Percentiles rank a stretch among this genome's conserved stretches.
phyloP scores from a whole-genome alignment of 2,329 filamentous ascomycete genomes.

The Monosporascus sp. region DNA sequence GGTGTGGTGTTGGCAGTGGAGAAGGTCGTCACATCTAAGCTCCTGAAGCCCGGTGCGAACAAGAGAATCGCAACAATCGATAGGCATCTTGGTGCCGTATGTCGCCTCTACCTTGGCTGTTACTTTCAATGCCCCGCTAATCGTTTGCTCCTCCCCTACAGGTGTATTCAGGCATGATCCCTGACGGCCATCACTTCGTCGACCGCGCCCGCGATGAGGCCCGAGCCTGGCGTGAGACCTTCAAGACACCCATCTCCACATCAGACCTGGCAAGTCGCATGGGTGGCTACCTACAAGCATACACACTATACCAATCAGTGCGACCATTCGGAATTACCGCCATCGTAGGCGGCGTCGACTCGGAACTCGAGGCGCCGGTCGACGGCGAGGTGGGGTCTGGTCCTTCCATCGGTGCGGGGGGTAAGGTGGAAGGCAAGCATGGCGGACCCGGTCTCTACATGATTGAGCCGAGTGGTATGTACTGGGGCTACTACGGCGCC shows the following conservation, averaged over 20 bases:
- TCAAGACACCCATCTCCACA: constrained; percentile 90
- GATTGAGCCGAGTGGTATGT: constrained; percentile 95
- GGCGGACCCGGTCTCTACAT: constrained; percentile 95
- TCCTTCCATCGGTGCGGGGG: constrained; percentile 73
- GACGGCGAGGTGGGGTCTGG: constrained; percentile 87
- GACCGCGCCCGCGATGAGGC: constrained; percentile 93
- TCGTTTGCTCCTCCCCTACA: constrained; percentile 30
- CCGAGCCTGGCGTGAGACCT: constrained; percentile 81
- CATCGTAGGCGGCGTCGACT: constrained; percentile 91
- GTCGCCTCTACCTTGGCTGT: constrained; percentile 28
- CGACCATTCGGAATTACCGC: constrained; percentile 95
- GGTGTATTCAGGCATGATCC: constrained; percentile 91
- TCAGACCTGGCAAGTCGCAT: constrained; percentile 86
- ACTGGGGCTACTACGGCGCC: constrained; percentile 99
- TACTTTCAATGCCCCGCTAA: neutral
- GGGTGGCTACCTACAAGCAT: constrained; percentile 93
- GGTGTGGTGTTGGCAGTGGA: constrained; percentile 94
- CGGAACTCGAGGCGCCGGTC: constrained; percentile 76
- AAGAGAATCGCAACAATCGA: constrained; percentile 96
- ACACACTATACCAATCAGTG: constrained; percentile 95
- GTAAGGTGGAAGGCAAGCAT: constrained; percentile 69
- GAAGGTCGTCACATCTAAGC: constrained; percentile 93
- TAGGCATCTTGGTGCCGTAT: constrained; percentile 86
- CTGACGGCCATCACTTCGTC: constrained; percentile 92
- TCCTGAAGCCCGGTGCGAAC: constrained; percentile 91